These are phyloP conservation scores for Taphrina communis DNA, from an alignment of 1,139 yeast species.

Conservation along the genomic window DNA sequence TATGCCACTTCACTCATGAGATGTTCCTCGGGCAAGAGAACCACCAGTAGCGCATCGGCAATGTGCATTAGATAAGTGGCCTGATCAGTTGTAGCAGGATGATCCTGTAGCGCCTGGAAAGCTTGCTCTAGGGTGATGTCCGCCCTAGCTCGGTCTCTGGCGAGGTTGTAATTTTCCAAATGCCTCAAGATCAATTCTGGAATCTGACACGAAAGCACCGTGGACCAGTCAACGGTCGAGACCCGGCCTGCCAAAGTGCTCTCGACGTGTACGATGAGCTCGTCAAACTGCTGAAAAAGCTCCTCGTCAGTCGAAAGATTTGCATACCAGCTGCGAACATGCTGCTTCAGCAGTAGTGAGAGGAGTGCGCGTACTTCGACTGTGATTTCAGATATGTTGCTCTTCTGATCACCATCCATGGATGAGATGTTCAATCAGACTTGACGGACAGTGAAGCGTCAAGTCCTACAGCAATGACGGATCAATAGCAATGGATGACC, in stretches of 20 bases:
- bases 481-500: no score
- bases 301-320: slow-evolving; percentile 28
- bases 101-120: slow-evolving; percentile 14
- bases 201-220: not conserved
- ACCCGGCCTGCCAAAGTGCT: slow-evolving; percentile 13
- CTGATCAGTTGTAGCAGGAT: slow-evolving; percentile 18
- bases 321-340: slow-evolving; percentile 36
- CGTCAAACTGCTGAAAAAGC: slow-evolving; percentile 5
- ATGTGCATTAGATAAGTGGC: slow-evolving; percentile 22
- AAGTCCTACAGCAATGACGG: no score
- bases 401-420: not conserved
- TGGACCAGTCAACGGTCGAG: slow-evolving; percentile 22
- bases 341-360: slow-evolving; percentile 19
- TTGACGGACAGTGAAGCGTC: no score
- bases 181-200: slow-evolving; percentile 29
- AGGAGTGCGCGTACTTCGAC: slow-evolving; percentile 16
- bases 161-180: slow-evolving; percentile 31
- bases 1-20: slow-evolving; percentile 38
- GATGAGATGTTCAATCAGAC: not conserved
- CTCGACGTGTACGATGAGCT: slow-evolving; percentile 12
- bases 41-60: slow-evolving; percentile 24
- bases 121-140: slow-evolving; percentile 20
- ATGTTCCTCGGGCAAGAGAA: slow-evolving; percentile 26
- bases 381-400: slow-evolving; percentile 8
- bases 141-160: slow-evolving; percentile 8